A percentile compares a stretch with the other conserved stretches of the same genome.
Evolutionary conservation across 176 grass and related monocot species (phyloP).

Genomic region (Lolium perenne): DNA sequence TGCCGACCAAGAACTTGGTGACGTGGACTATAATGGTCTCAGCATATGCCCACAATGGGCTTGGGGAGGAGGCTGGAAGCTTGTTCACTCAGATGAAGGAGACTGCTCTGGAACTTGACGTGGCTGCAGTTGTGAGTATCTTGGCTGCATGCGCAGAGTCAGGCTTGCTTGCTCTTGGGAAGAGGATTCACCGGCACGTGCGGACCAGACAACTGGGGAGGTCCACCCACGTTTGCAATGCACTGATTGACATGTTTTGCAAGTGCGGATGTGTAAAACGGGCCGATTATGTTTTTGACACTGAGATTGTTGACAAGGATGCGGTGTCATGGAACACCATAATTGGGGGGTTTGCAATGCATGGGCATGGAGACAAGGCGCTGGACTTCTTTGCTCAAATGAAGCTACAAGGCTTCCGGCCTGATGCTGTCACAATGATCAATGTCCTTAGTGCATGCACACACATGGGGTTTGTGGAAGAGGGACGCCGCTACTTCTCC

Average conservation of each 20-base stretch:
- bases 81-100: constrained; percentile 72
- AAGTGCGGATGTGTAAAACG: constrained; percentile 73
- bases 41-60: constrained; percentile 61
- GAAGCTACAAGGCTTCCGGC: constrained; percentile 60
- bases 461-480: constrained; percentile 68
- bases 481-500: constrained; percentile 48
- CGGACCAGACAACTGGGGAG: constrained; percentile 46
- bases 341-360: constrained; percentile 80
- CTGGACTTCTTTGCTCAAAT: constrained; percentile 68
- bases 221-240: constrained; percentile 65
- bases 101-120: constrained; percentile 57
- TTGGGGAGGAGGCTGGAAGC: constrained; percentile 51
- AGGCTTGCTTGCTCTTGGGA: constrained; percentile 66
- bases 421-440: constrained; percentile 71
- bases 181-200: constrained; percentile 66
- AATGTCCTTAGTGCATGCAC: constrained; percentile 71
- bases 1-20: constrained; percentile 78
- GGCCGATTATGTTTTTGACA: constrained; percentile 69
- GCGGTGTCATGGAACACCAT: constrained; percentile 81
- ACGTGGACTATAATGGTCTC: constrained; percentile 82
- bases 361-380: constrained; percentile 64
- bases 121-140: constrained; percentile 65
- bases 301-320: constrained; percentile 59
- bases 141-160: constrained; percentile 77
- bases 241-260: constrained; percentile 79